Percentiles rank a stretch among this genome's conserved stretches.
Evolutionary conservation across 176 grass and related monocot species (phyloP).

Genomic region (Eleusine indica): DNA sequence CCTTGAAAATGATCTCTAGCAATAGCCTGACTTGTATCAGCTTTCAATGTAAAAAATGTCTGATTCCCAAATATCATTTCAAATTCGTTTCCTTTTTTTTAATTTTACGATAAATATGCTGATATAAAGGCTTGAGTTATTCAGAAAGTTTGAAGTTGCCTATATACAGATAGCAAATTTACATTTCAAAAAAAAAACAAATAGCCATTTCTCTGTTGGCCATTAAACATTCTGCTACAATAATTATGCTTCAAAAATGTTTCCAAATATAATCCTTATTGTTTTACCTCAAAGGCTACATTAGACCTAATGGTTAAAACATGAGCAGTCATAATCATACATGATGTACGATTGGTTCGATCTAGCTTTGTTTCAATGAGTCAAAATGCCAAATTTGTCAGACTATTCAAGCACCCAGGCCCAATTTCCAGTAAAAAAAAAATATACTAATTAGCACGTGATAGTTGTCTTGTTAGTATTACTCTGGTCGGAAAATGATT

Average conservation of each 20-base stretch:
- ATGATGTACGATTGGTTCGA: constrained; percentile 10
- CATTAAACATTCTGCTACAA: constrained; percentile 4
- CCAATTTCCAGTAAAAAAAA: neutral
- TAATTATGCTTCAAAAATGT: neutral
- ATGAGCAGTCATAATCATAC: neutral
- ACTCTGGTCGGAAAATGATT: neutral
- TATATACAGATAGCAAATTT: neutral
- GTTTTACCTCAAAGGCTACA: neutral
- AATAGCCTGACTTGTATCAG: neutral
- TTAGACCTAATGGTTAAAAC: neutral
- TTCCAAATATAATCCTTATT: neutral
- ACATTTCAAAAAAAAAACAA: neutral
- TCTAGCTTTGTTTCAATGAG: constrained; percentile 1
- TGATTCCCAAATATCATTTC: neutral
- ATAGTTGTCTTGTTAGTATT: neutral
- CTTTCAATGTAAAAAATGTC: neutral
- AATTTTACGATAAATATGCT: constrained; percentile 11
- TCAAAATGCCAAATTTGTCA: constrained; percentile 10
- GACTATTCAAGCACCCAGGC: constrained; percentile 13
- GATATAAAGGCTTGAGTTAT: constrained; percentile 21
- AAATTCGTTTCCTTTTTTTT: neutral
- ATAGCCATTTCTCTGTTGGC: constrained; percentile 18
- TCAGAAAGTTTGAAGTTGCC: constrained; percentile 6
- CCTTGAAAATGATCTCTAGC: neutral
- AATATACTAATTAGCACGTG: neutral